These are phyloP conservation scores for Plasmodium ovale DNA, from an alignment of 169 alveolate species.

Conservation along the genomic window DNA sequence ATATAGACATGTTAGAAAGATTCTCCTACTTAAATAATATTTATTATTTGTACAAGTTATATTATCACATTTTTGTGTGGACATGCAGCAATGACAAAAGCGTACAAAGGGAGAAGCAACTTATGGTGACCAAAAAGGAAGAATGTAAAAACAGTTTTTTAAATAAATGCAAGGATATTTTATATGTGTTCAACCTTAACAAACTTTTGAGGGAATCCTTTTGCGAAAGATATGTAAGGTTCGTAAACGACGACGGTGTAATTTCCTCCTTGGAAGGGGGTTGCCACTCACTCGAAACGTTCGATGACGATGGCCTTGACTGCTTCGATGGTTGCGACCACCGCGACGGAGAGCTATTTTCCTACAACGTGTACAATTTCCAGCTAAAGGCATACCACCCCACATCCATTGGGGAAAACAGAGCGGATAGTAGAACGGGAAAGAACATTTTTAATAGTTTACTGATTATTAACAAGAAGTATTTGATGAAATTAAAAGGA, in stretches of 20 bases:
- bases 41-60: constrained; percentile 57
- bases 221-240: constrained; percentile 8
- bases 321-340: too few species aligned
- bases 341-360: constrained; percentile 7
- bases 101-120: not conserved
- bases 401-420: constrained; percentile 1
- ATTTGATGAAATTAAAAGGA: constrained; percentile 26
- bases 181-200: constrained; percentile 26
- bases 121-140: not conserved
- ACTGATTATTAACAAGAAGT: constrained; percentile 42
- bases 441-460: constrained; percentile 12
- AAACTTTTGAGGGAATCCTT: constrained; percentile 36
- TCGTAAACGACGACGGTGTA: not conserved
- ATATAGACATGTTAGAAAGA: constrained; percentile 25
- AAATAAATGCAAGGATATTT: constrained; percentile 12
- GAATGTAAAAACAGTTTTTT: not conserved
- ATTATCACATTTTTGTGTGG: constrained; percentile 67
- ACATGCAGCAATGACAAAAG: not conserved
- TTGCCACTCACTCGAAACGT: not conserved
- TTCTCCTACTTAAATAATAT: constrained; percentile 52
- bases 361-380: constrained; percentile 46
- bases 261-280: not conserved
- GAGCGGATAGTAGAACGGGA: not conserved
- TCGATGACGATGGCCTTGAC: not conserved
- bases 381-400: constrained; percentile 53